Base-by-base conservation (phyloP, 2,329 filamentous ascomycete species). In the Venturia carpophila region DNA sequence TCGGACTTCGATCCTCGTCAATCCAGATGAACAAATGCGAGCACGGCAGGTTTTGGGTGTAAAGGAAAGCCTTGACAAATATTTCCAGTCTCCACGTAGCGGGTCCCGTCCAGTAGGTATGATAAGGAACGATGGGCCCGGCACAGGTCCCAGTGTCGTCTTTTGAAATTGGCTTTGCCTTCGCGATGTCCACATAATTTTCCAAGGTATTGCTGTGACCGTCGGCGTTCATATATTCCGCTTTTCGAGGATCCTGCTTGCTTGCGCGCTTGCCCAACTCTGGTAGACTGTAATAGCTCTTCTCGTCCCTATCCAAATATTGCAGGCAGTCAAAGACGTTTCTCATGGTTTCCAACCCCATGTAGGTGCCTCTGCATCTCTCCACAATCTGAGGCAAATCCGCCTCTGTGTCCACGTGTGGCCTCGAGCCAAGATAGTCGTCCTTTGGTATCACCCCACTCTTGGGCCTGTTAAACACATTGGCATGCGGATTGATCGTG, bases 41-140 rank as follows among this genome's bases (percentile, higher is more conserved):
- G 69, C 82, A 84, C 11, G 82, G 79, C 34, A 84, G 71, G 66
- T 84, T 83, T 67, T 84, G 82, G 0, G 82, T 83, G 70, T 84
- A 80, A 0, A 84, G 77, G 69, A 84, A 82, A 64, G 79, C 79
- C 73, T 84, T 84, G 74, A 84, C 74, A 68, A 84, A 84, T 39
- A 81, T 74, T 68, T 84, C 82, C 52, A 84, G 79, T 55, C 82
- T 75, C 82, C 82, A 84, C 3, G 81, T 83, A 3, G 82, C 81
- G 10, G 81, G 79, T 3, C 82, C 82, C 9, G 81, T 82, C 82
- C 82, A 84, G 76, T 83, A 84, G 37, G 79, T 78, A 68, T 84
- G 82, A 63, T 81, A 83, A 4, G 81, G 81, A 39, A 83, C 77
- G 67, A 83, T 81, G n/a, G 82, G 81, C 1, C 82, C 82, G 52